A percentile compares a stretch with the other conserved stretches of the same genome.
Evolutionary conservation across 345 rosid genomes (phyloP).

Genomic region (Geranium rotundifolium): DNA sequence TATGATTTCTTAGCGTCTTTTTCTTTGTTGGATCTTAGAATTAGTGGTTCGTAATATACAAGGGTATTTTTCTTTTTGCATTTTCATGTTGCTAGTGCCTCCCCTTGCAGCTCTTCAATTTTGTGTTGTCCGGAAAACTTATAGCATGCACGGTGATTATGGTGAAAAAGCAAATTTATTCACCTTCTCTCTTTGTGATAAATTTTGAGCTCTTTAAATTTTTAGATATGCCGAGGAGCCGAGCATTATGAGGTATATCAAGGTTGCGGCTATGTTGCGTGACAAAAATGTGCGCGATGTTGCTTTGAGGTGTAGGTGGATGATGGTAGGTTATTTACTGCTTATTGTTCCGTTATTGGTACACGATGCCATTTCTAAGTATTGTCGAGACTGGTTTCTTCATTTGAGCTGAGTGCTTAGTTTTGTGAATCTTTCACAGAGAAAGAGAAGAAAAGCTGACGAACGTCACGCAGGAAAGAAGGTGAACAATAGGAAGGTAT

Average conservation of each 20-base stretch:
- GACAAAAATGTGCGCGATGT: constrained; percentile 92
- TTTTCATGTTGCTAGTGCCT: too few relatives aligned
- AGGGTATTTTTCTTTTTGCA: too few relatives aligned
- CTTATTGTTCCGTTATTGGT: neutral
- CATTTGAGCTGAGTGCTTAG: constrained; percentile 1
- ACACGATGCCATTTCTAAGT: neutral
- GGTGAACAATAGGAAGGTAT: constrained; percentile 53
- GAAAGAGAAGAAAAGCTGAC: constrained; percentile 81
- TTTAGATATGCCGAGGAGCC: constrained; percentile 62
- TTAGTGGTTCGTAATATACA: too few relatives aligned
- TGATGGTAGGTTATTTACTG: constrained; percentile 46
- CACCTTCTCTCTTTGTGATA: neutral
- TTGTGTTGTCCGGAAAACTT: too few relatives aligned
- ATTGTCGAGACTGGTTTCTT: neutral
- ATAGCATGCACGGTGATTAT: too few relatives aligned
- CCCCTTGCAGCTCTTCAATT: too few relatives aligned
- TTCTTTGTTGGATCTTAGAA: too few relatives aligned
- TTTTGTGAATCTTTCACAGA: constrained; percentile 32
- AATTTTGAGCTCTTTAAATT: constrained; percentile 3
- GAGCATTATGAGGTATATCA: constrained; percentile 72
- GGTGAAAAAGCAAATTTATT: neutral
- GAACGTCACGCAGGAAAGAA: constrained; percentile 53
- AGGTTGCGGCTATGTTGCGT: constrained; percentile 66
- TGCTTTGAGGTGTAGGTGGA: constrained; percentile 94
- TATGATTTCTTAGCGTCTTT: too few relatives aligned